These are phyloP conservation scores for Aspergillus fructus DNA, from an alignment of 2,329 filamentous ascomycete species.

Conservation along the genomic window DNA sequence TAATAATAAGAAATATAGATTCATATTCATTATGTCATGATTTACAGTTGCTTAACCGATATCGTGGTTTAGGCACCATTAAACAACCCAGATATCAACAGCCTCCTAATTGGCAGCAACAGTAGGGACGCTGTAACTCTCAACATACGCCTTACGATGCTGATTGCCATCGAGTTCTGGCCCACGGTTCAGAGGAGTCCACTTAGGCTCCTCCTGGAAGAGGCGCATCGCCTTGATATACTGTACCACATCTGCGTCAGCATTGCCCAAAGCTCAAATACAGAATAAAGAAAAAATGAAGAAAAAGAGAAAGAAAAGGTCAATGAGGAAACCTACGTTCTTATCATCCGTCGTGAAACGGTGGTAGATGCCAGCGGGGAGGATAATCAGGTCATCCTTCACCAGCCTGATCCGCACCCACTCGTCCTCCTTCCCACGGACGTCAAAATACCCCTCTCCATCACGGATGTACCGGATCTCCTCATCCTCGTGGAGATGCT, in stretches of 20 bases:
- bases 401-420: conserved; percentile 86
- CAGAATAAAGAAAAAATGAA: background rate
- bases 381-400: conserved; percentile 86
- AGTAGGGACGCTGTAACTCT: conserved; percentile 27
- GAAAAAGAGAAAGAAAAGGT: background rate
- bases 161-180: conserved; percentile 74
- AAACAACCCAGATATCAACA: background rate
- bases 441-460: conserved; percentile 90
- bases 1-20: background rate
- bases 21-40: conserved; percentile 11
- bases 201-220: conserved; percentile 98
- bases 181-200: conserved; percentile 86
- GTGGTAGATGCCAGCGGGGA: conserved; percentile 95
- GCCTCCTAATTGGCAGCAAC: conserved; percentile 25
- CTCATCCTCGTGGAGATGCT: conserved; percentile 97
- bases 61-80: background rate
- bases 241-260: conserved; percentile 48
- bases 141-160: conserved; percentile 75
- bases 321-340: conserved; percentile 64
- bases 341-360: conserved; percentile 91
- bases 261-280: background rate
- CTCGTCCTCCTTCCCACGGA: conserved; percentile 74
- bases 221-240: conserved; percentile 94
- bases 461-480: conserved; percentile 94
- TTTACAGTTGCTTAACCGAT: background rate